Percentiles rank a stretch among this genome's conserved stretches.
phyloP scores from a whole-genome alignment of 1,284 basidiomycete species.

The Polyporus tsugae region DNA sequence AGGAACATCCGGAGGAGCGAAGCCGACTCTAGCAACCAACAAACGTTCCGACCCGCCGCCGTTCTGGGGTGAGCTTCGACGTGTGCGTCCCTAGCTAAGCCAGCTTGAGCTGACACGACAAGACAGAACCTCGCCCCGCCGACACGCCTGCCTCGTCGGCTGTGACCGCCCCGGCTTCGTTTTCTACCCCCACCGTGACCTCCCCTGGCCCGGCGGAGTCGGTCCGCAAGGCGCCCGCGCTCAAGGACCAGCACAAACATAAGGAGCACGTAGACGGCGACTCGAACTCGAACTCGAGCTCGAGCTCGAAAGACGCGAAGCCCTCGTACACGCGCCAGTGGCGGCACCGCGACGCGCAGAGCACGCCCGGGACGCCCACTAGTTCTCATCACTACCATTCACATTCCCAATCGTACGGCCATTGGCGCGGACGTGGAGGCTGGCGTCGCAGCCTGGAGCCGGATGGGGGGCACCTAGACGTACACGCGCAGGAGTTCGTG shows the following conservation, averaged over 20 bases:
- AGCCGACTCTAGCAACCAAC: too few species aligned
- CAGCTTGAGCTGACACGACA: neutral
- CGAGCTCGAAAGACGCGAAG: neutral
- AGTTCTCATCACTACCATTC: neutral
- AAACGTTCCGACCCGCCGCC: too few species aligned
- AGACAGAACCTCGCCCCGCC: neutral
- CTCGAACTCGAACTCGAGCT: neutral
- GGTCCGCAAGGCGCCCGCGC: neutral
- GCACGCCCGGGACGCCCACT: neutral
- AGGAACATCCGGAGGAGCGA: too few species aligned
- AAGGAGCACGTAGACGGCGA: neutral
- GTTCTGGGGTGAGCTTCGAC: too few species aligned
- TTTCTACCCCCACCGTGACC: neutral
- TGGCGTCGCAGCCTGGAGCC: neutral
- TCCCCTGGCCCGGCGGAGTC: neutral
- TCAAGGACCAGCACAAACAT: neutral
- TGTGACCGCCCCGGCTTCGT: neutral
- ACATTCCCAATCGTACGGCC: neutral
- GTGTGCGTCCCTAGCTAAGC: too few species aligned
- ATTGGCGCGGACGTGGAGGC: neutral
- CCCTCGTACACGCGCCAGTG: neutral
- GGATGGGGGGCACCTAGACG: neutral
- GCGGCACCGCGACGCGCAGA: neutral
- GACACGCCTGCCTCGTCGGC: neutral
- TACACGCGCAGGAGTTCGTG: slow-evolving; percentile 1